Evolutionary conservation across 2,329 filamentous ascomycete genomes (phyloP), one percentile per base, ranked within the genome.

Genomic region (Beauveria pseudobassiana): DNA sequence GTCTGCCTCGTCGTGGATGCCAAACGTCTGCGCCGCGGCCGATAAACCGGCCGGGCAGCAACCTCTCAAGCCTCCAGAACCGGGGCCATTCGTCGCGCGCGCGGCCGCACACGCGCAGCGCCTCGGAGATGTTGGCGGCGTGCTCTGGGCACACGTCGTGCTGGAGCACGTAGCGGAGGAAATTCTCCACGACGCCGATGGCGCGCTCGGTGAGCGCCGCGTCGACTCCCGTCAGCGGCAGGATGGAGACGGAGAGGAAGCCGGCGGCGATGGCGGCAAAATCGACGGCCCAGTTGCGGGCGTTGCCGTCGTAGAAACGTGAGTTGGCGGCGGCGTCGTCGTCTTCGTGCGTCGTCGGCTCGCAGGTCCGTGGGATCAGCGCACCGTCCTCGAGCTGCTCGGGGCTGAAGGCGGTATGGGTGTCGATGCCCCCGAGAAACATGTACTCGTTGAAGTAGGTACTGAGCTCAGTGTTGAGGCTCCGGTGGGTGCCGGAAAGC

Each of bases 91-190:
- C 91, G 1, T 76, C 69, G 3, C 84, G 80, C 1, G 90, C 91
- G 16, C 79, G 70, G 22, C 86, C 81, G 68, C 91, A 96, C 30
- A 93, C 72, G 1, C 72, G 72, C 8, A 88, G 78, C 0, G 93
- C 91, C 0, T 80, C 77, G 18, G 83, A 75, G 62, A 98, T 79
- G 65, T 93, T 83, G 0, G 81, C 77, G 0, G 74, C 78, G 70
- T 93, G 89, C 72, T 98, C 95, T 0, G 89, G 88, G 69, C 92
- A 96, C 18, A 96, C 93, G 43, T 89, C 83, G 69, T 98, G 93
- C 63, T 89, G 84, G 10, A 93, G 79, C 0, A 98, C 79, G 67
- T 97, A 99, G 65, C 91, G 90, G 65, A 96, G 84, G 70, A 98
- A 98, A 70, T 95, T 96, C 63, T 85, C 84, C 46, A 97, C 80